Conservation (phyloP, 352 stramenopile species). For the Phytophthora sp. region DNA sequence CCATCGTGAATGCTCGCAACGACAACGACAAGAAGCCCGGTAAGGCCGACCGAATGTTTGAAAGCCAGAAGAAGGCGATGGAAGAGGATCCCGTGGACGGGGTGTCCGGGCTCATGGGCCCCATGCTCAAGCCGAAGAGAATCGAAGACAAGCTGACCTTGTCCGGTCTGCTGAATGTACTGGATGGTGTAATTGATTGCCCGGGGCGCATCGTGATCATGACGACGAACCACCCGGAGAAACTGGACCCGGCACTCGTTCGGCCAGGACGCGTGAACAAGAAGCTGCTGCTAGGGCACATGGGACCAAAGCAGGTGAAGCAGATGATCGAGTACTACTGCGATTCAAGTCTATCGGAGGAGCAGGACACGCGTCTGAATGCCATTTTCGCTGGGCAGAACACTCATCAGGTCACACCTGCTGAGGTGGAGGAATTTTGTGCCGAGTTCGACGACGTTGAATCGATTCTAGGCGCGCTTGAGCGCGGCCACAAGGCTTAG, state of each 20-base stretch:
- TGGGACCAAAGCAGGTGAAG: conserved; percentile 46
- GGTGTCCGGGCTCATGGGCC: conserved; percentile 23
- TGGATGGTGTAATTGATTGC: conserved; percentile 92
- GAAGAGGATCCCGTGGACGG: conserved; percentile 10
- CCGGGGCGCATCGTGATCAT: conserved; percentile 93
- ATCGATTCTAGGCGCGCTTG: conserved; percentile 39
- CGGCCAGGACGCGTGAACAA: conserved; percentile 91
- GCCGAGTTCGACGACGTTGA: conserved; percentile 47
- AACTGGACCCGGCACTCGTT: conserved; percentile 92
- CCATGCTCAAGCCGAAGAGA: conserved; percentile 32
- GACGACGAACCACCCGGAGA: conserved; percentile 94
- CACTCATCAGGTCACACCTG: conserved; percentile 41
- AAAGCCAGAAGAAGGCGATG: conserved; percentile 33
- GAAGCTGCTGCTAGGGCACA: conserved; percentile 78
- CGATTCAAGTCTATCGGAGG: conserved; percentile 28
- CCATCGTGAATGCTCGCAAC: conserved; percentile 69
- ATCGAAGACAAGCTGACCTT: conserved; percentile 76
- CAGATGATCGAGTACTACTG: conserved; percentile 84
- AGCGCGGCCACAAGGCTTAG: not conserved
- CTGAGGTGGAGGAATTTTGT: conserved; percentile 55
- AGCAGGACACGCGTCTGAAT: conserved; percentile 26
- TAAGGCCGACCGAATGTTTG: conserved; percentile 24
- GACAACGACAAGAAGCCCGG: conserved; percentile 23
- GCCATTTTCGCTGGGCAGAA: conserved; percentile 7
- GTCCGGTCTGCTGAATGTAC: conserved; percentile 86